Conservation (phyloP, 176 grass and related monocot genomes). For the Bolboschoenus planiculmis region DNA sequence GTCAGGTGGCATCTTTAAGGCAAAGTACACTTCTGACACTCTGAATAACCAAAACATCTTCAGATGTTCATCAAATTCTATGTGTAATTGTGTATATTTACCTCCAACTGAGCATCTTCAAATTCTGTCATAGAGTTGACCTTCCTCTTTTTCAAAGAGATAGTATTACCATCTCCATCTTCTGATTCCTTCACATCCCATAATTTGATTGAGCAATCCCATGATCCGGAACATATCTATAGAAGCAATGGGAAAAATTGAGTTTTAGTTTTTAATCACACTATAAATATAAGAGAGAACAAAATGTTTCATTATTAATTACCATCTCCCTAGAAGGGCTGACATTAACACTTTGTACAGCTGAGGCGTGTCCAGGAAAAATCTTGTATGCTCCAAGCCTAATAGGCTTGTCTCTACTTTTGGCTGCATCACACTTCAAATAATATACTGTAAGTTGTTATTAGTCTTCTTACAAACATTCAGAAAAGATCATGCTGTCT, state of each 20-base stretch:
- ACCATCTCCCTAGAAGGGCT: constrained; percentile 68
- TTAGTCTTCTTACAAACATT: constrained; percentile 4
- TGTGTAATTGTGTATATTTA: constrained; percentile 19
- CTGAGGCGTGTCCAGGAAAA: constrained; percentile 54
- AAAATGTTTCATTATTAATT: constrained; percentile 25
- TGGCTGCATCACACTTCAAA: constrained; percentile 45
- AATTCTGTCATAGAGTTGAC: constrained; percentile 44
- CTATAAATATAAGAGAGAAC: not conserved
- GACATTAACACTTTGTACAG: constrained; percentile 71
- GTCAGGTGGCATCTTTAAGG: not conserved
- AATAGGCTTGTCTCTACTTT: constrained; percentile 38
- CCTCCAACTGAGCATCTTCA: constrained; percentile 81
- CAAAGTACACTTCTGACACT: not conserved
- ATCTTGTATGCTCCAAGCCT: constrained; percentile 67
- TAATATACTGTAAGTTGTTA: constrained; percentile 24
- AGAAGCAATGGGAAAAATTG: constrained; percentile 17
- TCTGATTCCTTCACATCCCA: constrained; percentile 63
- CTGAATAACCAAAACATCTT: not conserved
- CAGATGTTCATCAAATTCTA: not conserved
- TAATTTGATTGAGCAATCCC: constrained; percentile 87
- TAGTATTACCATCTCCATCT: constrained; percentile 50
- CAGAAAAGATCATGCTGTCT: not conserved
- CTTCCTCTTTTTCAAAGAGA: constrained; percentile 92
- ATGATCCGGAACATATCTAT: constrained; percentile 93
- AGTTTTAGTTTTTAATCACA: not conserved